Evolutionary conservation across 1,139 yeast genomes (phyloP).

Genomic region (Candida sp.): DNA sequence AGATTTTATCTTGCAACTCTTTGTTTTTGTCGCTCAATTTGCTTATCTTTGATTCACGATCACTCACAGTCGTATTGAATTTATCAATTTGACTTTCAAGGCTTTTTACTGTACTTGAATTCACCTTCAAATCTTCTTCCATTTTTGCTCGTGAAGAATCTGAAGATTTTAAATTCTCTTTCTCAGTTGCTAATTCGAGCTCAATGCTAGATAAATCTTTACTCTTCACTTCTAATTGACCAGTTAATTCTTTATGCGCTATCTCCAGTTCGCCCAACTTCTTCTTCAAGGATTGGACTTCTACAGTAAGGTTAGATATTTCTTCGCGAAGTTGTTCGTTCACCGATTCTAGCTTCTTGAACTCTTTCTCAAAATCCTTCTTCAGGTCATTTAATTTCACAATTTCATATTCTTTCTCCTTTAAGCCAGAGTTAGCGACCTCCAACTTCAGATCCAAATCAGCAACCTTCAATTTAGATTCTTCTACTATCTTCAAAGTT

Average conservation of each 20-base stretch:
- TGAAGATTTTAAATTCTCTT: neutral
- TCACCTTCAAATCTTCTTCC: neutral
- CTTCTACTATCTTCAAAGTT: neutral
- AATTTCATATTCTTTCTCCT: neutral
- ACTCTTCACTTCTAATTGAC: neutral
- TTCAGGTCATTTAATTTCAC: neutral
- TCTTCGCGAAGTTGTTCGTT: conserved; percentile 2
- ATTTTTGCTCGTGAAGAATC: neutral
- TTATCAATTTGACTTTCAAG: neutral
- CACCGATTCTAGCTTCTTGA: conserved; percentile 4
- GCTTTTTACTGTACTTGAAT: neutral
- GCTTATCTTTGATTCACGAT: neutral
- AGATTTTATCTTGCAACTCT: neutral
- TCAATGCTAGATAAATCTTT: neutral
- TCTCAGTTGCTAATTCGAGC: neutral
- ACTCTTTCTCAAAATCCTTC: conserved; percentile 5
- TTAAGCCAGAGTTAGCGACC: neutral
- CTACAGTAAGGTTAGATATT: neutral
- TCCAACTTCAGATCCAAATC: neutral
- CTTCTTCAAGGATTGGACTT: neutral
- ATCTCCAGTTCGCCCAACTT: neutral
- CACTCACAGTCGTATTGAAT: neutral
- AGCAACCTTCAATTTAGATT: neutral
- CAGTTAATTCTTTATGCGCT: neutral
- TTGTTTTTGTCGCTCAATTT: neutral